Evolutionary conservation across 495 filamentous ascomycete species (phyloP).

Genomic region (Talaromyces nanjingensis): DNA sequence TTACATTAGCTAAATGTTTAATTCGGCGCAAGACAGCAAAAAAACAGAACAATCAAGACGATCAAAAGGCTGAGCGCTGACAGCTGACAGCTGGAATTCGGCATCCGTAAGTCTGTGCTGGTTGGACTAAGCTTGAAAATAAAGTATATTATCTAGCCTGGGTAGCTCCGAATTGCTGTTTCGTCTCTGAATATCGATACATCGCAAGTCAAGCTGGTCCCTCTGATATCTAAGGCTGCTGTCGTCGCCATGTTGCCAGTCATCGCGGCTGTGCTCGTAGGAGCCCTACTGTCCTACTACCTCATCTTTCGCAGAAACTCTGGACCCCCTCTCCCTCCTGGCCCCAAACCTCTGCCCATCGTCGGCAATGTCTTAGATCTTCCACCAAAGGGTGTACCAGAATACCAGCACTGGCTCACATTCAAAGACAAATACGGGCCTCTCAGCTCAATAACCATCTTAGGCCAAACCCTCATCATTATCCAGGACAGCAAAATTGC

Average conservation of each 20-base stretch:
- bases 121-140: background rate
- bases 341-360: conserved; percentile 34
- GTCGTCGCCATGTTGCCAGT: background rate
- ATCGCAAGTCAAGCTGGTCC: background rate
- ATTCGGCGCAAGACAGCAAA: background rate
- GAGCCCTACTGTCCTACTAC: background rate
- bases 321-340: conserved; percentile 32
- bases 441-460: conserved; percentile 43
- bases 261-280: background rate
- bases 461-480: conserved; percentile 43
- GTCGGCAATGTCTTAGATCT: conserved; percentile 42
- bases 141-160: background rate
- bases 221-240: background rate
- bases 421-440: conserved; percentile 46
- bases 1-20: background rate
- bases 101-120: background rate
- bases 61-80: background rate
- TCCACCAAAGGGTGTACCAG: conserved; percentile 26
- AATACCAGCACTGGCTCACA: conserved; percentile 42
- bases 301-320: background rate
- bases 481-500: conserved; percentile 36
- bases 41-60: background rate
- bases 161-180: background rate
- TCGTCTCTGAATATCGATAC: background rate
- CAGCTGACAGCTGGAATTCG: background rate